Percentiles rank a stretch among this genome's conserved stretches.
phyloP scores from a whole-genome alignment of 768 basidiomycete species.

The Naganishia antarctica region DNA sequence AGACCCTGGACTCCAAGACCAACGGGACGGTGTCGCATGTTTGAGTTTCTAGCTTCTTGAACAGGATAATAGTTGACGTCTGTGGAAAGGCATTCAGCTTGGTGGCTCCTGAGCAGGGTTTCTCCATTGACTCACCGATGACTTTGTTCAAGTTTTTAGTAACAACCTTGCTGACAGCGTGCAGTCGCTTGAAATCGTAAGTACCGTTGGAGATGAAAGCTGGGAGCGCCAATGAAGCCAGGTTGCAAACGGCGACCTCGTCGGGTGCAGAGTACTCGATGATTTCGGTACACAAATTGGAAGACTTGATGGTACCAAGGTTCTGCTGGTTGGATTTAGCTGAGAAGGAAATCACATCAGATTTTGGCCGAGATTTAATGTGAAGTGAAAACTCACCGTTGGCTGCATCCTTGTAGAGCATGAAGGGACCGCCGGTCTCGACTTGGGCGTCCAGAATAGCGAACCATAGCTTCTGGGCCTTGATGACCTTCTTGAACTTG shows the following conservation, averaged over 20 bases:
- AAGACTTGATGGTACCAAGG: conserved; percentile 97
- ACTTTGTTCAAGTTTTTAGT: conserved; percentile 87
- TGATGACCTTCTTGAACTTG: conserved; percentile 63
- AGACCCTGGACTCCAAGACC: conserved; percentile 97
- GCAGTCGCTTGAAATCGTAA: conserved; percentile 93
- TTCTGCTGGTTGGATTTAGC: conserved; percentile 98
- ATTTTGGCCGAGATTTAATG: neutral
- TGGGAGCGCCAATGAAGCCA: conserved; percentile 92
- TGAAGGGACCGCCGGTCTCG: conserved; percentile 98
- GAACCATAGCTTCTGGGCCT: conserved; percentile 98
- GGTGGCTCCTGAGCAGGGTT: neutral
- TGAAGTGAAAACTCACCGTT: conserved; percentile 61
- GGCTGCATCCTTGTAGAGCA: conserved; percentile 95
- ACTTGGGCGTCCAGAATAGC: conserved; percentile 94
- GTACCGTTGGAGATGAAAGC: conserved; percentile 74
- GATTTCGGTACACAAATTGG: conserved; percentile 97
- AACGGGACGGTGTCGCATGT: conserved; percentile 95
- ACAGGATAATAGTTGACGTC: conserved; percentile 85
- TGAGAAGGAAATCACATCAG: conserved; percentile 46
- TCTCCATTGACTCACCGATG: conserved; percentile 59
- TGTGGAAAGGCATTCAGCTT: conserved; percentile 30
- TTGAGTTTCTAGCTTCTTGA: conserved; percentile 81
- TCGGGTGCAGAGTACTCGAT: conserved; percentile 97
- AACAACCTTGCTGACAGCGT: conserved; percentile 89
- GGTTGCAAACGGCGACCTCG: conserved; percentile 96